phyloP scores from a whole-genome alignment of 78 protist genomes.

The Emiliania huxleyi region DNA sequence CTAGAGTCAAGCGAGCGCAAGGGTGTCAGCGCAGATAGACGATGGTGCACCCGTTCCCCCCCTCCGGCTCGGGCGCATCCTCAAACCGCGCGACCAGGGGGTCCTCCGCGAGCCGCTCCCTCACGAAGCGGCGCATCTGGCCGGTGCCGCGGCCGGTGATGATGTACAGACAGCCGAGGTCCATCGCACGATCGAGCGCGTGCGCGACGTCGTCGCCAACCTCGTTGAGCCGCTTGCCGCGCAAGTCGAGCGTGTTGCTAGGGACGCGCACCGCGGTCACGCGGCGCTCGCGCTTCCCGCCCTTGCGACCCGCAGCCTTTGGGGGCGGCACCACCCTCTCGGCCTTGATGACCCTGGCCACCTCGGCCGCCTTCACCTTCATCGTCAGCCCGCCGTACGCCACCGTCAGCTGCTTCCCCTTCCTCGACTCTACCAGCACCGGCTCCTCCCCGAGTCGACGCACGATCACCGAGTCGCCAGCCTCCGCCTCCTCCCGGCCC shows the following conservation, averaged over 20 bases:
- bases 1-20: too few relatives aligned
- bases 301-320: not conserved
- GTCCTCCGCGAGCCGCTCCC: not conserved
- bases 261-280: not conserved
- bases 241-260: not conserved
- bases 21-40: not conserved
- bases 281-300: not conserved
- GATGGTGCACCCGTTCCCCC: not conserved
- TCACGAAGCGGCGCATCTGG: not conserved
- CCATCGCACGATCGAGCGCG: not conserved
- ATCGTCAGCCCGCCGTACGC: not conserved
- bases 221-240: not conserved
- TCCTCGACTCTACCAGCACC: not conserved
- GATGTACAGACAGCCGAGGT: not conserved
- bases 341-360: not conserved
- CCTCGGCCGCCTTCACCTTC: not conserved
- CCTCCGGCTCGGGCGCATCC: not conserved
- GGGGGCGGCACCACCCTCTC: not conserved
- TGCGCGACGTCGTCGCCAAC: not conserved
- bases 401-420: not conserved
- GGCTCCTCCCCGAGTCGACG: not conserved
- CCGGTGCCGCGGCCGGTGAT: not conserved
- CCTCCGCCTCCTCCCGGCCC: not conserved
- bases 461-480: not conserved
- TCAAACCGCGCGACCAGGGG: not conserved